Evolutionary conservation across 331 rosid species (phyloP).

Genomic region (Phaseolus coccineus): DNA sequence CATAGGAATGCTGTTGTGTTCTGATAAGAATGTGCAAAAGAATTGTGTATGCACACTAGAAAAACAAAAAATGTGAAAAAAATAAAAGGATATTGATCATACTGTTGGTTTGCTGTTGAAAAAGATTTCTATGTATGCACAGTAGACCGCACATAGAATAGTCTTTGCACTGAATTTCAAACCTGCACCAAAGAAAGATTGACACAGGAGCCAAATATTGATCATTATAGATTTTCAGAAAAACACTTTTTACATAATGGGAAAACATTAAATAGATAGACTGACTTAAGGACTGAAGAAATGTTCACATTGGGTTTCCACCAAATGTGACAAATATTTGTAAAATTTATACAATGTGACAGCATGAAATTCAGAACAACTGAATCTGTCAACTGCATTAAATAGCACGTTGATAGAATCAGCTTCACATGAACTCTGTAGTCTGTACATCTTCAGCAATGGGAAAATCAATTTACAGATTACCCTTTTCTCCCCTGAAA

Average conservation of each 20-base stretch:
- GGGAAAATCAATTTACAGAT: constrained; percentile 87
- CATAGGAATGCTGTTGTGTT: constrained; percentile 13
- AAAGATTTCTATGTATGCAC: constrained; percentile 38
- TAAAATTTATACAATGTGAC: constrained; percentile 79
- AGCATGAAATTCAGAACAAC: constrained; percentile 69
- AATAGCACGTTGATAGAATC: constrained; percentile 64
- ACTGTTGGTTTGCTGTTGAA: constrained; percentile 35
- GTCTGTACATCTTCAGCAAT: constrained; percentile 75
- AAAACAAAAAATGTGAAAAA: constrained; percentile 22
- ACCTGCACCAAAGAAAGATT: constrained; percentile 44
- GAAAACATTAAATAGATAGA: constrained; percentile 47
- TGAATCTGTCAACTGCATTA: constrained; percentile 62
- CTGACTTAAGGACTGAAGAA: constrained; percentile 56
- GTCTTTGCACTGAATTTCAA: constrained; percentile 39
- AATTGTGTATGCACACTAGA: background rate
- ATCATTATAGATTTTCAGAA: constrained; percentile 46
- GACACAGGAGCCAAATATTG: constrained; percentile 46
- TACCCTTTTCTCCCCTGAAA: constrained; percentile 66
- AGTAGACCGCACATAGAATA: constrained; percentile 37
- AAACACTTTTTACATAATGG: constrained; percentile 49
- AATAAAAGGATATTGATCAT: constrained; percentile 37
- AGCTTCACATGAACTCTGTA: constrained; percentile 58
- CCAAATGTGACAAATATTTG: constrained; percentile 79
- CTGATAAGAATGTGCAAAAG: constrained; percentile 7
- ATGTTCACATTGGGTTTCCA: constrained; percentile 74